Evolutionary conservation across 345 rosid species (phyloP).

Genomic region (Lenwebbia sp.): DNA sequence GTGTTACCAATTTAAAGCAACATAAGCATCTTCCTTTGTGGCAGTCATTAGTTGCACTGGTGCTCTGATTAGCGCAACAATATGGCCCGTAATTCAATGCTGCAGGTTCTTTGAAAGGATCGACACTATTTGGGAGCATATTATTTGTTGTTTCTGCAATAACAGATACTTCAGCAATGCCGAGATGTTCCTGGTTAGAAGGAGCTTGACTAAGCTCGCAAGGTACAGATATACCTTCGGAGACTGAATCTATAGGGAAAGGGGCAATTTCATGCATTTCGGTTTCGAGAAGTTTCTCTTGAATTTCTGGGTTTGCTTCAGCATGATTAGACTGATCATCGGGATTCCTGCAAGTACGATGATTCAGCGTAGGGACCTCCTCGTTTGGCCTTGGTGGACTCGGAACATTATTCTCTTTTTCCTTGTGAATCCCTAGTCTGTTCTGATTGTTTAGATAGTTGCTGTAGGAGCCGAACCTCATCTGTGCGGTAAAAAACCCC

Average conservation of each 20-base stretch:
- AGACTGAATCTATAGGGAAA: not conserved
- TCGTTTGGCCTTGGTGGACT: conserved; percentile 6
- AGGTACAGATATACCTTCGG: conserved; percentile 11
- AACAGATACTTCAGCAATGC: not conserved
- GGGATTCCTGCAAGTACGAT: not conserved
- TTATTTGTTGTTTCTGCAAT: not conserved
- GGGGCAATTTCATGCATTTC: not conserved
- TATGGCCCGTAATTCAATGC: not conserved
- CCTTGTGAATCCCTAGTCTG: conserved; percentile 21
- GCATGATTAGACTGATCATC: not conserved
- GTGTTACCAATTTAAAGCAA: not conserved
- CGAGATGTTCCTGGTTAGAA: not conserved
- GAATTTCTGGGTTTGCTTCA: not conserved
- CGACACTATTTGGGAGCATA: not conserved
- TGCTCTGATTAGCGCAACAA: not conserved
- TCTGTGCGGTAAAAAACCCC: conserved; percentile 12
- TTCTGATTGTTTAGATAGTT: conserved; percentile 18
- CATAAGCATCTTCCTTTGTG: not conserved
- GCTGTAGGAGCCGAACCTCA: conserved; percentile 19
- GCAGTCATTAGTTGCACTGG: not conserved
- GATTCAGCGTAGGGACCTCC: not conserved
- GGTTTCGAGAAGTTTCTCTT: not conserved
- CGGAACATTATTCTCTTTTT: conserved; percentile 6
- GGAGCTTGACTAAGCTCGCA: not conserved
- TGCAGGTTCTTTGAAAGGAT: not conserved